Percentiles rank a stretch among this genome's conserved stretches.
Conservation (phyloP, 2,329 filamentous ascomycete species). For the Fusarium equiseti region DNA sequence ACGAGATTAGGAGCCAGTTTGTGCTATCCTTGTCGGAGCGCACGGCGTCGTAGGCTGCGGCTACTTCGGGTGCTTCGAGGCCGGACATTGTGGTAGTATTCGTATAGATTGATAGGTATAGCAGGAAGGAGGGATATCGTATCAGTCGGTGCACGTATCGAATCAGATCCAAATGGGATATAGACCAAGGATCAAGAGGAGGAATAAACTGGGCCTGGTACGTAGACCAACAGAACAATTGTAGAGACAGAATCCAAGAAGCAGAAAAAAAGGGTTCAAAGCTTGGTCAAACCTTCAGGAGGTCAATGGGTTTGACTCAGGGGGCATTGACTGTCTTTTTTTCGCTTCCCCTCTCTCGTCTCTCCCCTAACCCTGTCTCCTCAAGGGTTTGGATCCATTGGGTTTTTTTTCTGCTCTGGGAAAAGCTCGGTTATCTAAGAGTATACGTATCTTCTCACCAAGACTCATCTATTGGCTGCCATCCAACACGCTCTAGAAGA, state of each 20-base stretch:
- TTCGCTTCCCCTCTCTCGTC: neutral
- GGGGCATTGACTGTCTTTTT: slow-evolving; percentile 2
- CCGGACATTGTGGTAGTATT: slow-evolving; percentile 60
- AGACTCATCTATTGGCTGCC: neutral
- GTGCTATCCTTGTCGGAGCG: slow-evolving; percentile 73
- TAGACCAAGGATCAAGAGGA: neutral
- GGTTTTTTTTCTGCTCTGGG: slow-evolving; percentile 18
- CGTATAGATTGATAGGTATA: neutral
- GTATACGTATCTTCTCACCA: neutral
- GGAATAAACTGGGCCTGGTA: slow-evolving; percentile 38
- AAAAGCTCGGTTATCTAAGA: slow-evolving; percentile 31
- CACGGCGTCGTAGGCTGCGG: slow-evolving; percentile 74
- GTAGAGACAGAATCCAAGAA: neutral
- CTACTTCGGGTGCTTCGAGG: slow-evolving; percentile 69
- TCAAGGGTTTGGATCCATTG: neutral
- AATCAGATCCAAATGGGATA: slow-evolving; percentile 30
- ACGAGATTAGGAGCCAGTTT: slow-evolving; percentile 76
- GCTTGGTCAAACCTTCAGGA: slow-evolving; percentile 25
- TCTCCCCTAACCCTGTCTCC: neutral
- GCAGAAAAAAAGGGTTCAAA: slow-evolving; percentile 20
- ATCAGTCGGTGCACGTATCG: slow-evolving; percentile 18
- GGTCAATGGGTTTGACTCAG: slow-evolving; percentile 13
- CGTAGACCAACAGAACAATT: slow-evolving; percentile 14
- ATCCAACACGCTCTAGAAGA: slow-evolving; percentile 31
- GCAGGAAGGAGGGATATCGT: neutral